Conservation (phyloP, 345 rosid genomes). For the Passiflora organensis region DNA sequence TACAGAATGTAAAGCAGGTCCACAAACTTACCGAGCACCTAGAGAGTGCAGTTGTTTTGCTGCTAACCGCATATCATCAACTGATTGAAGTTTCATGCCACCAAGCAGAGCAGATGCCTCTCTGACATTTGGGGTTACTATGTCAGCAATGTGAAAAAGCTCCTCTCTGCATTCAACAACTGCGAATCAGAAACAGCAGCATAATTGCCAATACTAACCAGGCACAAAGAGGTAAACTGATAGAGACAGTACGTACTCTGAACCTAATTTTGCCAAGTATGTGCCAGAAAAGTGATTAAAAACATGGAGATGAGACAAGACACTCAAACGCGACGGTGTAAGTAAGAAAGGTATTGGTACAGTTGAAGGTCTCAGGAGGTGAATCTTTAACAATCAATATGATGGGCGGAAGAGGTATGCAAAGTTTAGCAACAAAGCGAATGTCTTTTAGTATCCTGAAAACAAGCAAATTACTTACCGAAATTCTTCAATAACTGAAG, state of each 20-base stretch:
- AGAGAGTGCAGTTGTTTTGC: constrained; percentile 59
- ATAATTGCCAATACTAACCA: background rate
- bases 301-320: too few relatives aligned
- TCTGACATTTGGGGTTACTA: constrained; percentile 82
- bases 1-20: background rate
- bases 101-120: constrained; percentile 88
- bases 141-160: constrained; percentile 74
- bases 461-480: constrained; percentile 41
- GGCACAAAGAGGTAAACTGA: too few relatives aligned
- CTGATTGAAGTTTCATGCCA: constrained; percentile 48
- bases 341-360: too few relatives aligned
- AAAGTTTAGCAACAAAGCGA: too few relatives aligned
- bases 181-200: constrained; percentile 3
- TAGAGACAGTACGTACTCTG: too few relatives aligned
- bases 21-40: constrained; percentile 69
- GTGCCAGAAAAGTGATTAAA: too few relatives aligned
- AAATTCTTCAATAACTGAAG: constrained; percentile 60
- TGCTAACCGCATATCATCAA: constrained; percentile 72
- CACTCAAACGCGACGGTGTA: too few relatives aligned
- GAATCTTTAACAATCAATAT: too few relatives aligned
- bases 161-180: constrained; percentile 52
- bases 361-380: too few relatives aligned
- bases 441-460: background rate
- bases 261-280: too few relatives aligned
- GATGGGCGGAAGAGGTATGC: too few relatives aligned